phyloP scores from a whole-genome alignment of 2,329 filamentous ascomycete species.

The Apiospora rasikravindrae region DNA sequence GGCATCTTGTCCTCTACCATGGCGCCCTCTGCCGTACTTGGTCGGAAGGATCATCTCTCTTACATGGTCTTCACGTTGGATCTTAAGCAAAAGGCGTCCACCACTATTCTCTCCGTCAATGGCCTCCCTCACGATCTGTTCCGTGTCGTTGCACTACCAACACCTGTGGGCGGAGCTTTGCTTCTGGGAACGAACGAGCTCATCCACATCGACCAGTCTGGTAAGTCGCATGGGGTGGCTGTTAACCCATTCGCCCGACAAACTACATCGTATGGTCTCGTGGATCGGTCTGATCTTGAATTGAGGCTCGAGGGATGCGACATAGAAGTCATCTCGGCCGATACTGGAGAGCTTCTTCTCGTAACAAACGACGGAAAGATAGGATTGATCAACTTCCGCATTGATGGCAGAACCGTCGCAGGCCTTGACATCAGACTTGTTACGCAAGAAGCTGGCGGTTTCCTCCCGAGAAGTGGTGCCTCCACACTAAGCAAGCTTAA shows the following conservation, averaged over 20 bases:
- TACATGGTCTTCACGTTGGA: constrained; percentile 97
- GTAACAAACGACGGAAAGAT: constrained; percentile 77
- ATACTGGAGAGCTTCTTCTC: constrained; percentile 84
- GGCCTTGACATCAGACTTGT: constrained; percentile 77
- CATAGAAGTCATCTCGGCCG: constrained; percentile 76
- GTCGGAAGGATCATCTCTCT: constrained; percentile 82
- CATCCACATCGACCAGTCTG: constrained; percentile 94
- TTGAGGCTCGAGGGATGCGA: constrained; percentile 82
- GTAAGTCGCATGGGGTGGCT: constrained; percentile 88
- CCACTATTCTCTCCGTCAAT: constrained; percentile 84
- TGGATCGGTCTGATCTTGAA: constrained; percentile 82
- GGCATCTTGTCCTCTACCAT: constrained; percentile 85
- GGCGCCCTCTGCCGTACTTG: constrained; percentile 76
- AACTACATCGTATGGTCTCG: constrained; percentile 81
- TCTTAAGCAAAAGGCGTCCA: constrained; percentile 90
- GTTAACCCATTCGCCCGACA: constrained; percentile 90
- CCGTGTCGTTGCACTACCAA: constrained; percentile 79
- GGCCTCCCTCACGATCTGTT: constrained; percentile 88
- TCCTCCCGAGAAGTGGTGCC: constrained; percentile 63
- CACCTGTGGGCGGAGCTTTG: constrained; percentile 86
- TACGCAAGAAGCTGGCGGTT: constrained; percentile 65
- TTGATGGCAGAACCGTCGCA: constrained; percentile 91
- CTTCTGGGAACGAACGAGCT: constrained; percentile 88
- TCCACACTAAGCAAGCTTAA: constrained; percentile 74
- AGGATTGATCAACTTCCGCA: constrained; percentile 77